phyloP scores from a whole-genome alignment of 495 filamentous ascomycete species.

The Friedmanniomyces endolithicus region DNA sequence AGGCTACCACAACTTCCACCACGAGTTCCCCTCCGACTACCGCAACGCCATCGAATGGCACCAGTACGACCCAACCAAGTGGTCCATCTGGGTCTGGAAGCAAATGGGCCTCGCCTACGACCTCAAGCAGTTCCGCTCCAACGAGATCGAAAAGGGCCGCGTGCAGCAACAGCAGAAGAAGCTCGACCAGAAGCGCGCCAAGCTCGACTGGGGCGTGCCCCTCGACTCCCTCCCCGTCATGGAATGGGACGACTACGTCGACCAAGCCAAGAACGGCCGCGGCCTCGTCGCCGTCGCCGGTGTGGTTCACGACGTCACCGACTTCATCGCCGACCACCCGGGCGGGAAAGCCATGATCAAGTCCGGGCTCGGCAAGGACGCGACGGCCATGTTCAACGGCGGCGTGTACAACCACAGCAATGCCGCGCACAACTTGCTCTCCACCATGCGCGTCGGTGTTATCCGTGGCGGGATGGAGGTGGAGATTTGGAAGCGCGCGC shows the following conservation, averaged over 20 bases:
- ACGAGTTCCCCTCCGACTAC: conserved; percentile 98
- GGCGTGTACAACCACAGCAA: conserved; percentile 98
- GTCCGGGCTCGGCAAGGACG: conserved; percentile 90
- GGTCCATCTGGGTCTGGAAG: conserved; percentile 91
- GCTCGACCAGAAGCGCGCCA: conserved; percentile 86
- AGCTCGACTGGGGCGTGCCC: conserved; percentile 89
- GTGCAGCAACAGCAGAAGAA: conserved; percentile 98
- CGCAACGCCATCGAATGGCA: conserved; percentile 96
- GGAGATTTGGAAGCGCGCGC: conserved; percentile 96
- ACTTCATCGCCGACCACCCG: conserved; percentile 94
- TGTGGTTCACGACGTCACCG: conserved; percentile 87
- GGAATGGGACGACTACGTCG: conserved; percentile 90
- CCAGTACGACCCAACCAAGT: conserved; percentile 99
- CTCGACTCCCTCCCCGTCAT: conserved; percentile 90
- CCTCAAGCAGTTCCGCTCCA: conserved; percentile 92
- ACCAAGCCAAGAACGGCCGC: conserved; percentile 77
- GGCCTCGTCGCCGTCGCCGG: conserved; percentile 81
- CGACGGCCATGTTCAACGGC: conserved; percentile 97
- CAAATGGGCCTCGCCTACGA: conserved; percentile 86
- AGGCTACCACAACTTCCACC: conserved; percentile 99
- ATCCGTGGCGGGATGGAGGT: conserved; percentile 94
- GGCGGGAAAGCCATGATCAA: conserved; percentile 93
- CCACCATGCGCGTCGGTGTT: conserved; percentile 92
- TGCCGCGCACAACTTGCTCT: conserved; percentile 92
- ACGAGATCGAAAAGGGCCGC: conserved; percentile 98